Evolutionary conservation across 2,329 filamentous ascomycete species (phyloP).

Genomic region (Hawksworthiomyces lignivorus): DNA sequence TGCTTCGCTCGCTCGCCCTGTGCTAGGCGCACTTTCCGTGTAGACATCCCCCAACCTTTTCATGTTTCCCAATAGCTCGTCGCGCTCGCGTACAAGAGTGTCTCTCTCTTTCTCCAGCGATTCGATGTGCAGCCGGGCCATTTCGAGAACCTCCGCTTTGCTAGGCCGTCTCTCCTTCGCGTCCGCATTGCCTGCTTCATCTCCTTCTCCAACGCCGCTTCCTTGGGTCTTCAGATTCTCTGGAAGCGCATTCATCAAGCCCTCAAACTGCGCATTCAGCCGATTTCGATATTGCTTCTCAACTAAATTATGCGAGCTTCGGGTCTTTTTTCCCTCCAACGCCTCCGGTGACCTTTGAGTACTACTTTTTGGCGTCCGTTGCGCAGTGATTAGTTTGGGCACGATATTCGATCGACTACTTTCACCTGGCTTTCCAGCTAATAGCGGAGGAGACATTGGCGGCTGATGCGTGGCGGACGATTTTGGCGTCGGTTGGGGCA

Average conservation of each 20-base stretch:
- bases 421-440: neutral
- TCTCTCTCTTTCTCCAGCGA: slow-evolving; percentile 24
- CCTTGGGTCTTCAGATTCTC: slow-evolving; percentile 6
- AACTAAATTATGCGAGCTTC: slow-evolving; percentile 14
- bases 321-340: slow-evolving; percentile 6
- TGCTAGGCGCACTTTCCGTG: neutral
- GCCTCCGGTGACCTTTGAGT: slow-evolving; percentile 16
- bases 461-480: neutral
- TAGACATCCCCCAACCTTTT: slow-evolving; percentile 11
- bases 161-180: slow-evolving; percentile 23
- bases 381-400: neutral
- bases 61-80: slow-evolving; percentile 17
- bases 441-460: neutral
- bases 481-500: neutral
- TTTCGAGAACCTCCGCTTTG: slow-evolving; percentile 29
- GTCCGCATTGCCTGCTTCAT: slow-evolving; percentile 11
- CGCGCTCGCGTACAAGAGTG: slow-evolving; percentile 22
- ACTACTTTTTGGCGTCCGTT: neutral
- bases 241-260: slow-evolving; percentile 14
- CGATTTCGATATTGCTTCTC: slow-evolving; percentile 17
- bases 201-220: neutral
- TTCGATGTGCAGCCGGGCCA: slow-evolving; percentile 26
- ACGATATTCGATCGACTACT: neutral
- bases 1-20: neutral
- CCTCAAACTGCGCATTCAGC: slow-evolving; percentile 15